Evolutionary conservation across 2,329 filamentous ascomycete genomes (phyloP), one percentile per base, ranked within the genome.

Genomic region (Ceratocystis lukuohia): DNA sequence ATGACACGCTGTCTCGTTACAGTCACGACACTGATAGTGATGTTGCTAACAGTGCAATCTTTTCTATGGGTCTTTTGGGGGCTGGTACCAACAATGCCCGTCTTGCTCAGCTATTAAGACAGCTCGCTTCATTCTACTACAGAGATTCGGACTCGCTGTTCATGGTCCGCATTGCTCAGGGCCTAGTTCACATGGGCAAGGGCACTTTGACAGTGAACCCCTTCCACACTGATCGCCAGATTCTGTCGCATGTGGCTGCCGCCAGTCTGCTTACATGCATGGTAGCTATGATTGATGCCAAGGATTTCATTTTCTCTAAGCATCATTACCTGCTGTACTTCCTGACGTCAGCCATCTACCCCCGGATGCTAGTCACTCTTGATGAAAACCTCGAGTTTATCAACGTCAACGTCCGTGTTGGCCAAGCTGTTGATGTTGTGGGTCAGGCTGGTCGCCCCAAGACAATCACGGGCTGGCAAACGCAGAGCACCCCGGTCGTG

Each of bases 381-480:
- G 92, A 97, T 72, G 94, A 99, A 80, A 84, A 96, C 69, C 83
- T 99, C 66, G 88, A 96, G 78, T 94, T 94, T 3, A 79, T 99
- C 69, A 93, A 90, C 65, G 92, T 97, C 73, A 97, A 96, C 72
- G 94, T 99, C 17, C 88, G 94, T 41, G 93, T 99, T 57, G 94
- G 94, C 76, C 95, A 99, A 78, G 94, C 95, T 17, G 95, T 99
- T 22, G 94, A 99, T 74, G 92, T 99, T 53, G 94, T 99, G 50
- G 95, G 94, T 64, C 94, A 97, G 76, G 94, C 95, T 12, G 94
- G 94, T 74, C 85, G 93, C 69, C 94, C 94, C 71, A 97, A 99
- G 87, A 99, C 94, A 1, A 99, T 99, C 72, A 99, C 94, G 8
- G 94, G 94, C 65, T 99, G 94, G 94, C 94, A 99, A 78, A 99